Base-by-base conservation (phyloP, 306 rosid species). In the Heteromeles arbutifolia region DNA sequence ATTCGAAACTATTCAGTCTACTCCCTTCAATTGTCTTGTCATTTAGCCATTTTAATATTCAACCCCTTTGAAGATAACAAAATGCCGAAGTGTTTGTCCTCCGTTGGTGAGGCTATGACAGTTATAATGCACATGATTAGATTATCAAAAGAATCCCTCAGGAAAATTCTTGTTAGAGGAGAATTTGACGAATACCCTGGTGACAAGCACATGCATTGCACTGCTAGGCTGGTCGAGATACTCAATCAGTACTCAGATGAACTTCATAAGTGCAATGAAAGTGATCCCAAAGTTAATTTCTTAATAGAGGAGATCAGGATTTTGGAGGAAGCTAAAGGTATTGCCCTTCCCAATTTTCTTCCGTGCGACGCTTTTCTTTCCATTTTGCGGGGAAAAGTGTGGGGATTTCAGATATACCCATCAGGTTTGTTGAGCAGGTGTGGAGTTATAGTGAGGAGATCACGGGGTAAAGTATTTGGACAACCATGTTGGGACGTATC, bases 171-270 rank as follows among this genome's bases (percentile, higher is more conserved):
- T 34, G n/a, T 87, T 0, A 61, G 71, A 1, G 86, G 88, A 3
- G 84, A 87, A 50, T 84, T 78, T 67, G 88, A 85, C 0, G 85
- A 80, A 72, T 84, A 80, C 63, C 72, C 58, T 1, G 82, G 72
- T 1, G 74, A 79, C 0, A 68, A 61, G 0, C 6, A 4, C 8
- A 77, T 82, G 86, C 90, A 84, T 61, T 85, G 81, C 5, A 87
- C 88, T 5, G 88, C 88, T 11, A 57, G 85, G 0, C 24, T 87
- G 43, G 84, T 75, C 0, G 84, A 87, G 3, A 82, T 65, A 81
- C 75, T 85, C 0, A 31, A 82, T 25, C 3, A 58, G 0, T 85
- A 32, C 57, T 69, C 85, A 0, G 6, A 1, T 4, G 67, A 73
- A 10, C 82, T 84, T 37, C 6, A 72, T 0, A 54, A 15, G 1